Base-by-base conservation (phyloP, 345 rosid species). In the Moricandia arvensis region DNA sequence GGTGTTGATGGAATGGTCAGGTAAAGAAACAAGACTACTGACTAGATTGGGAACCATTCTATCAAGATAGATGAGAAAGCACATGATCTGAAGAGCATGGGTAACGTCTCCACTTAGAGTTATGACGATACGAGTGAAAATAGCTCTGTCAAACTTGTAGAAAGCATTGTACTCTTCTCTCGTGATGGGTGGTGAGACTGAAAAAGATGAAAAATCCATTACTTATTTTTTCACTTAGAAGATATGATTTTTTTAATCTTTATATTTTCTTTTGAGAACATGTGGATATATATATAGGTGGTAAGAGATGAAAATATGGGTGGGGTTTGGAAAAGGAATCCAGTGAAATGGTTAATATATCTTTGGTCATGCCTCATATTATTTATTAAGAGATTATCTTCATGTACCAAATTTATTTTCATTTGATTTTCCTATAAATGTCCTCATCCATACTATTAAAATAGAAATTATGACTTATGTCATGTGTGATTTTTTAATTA, bases 61-160 rank as follows among this genome's bases (percentile, higher is more conserved):
- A 68, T 91, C 97, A 0, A 90, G 82, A 84, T 81, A 91, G 12
- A 91, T 29, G 82, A 85, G 80, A 3, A 90, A 65, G 1, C 85
- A 87, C 86, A 90, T 73, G 67, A 87, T 82, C 3, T 85, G 88
- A 69, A 85, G 34, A 6, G 97, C 84, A 41, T 85, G 73, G 7
- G 8, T 29, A 2, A 82, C 83, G 76, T 86, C 85, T 30, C 87
- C 87, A 16, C 63, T 37, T 29, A 91, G 86, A 24, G 6, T 24
- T 37, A 75, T 2, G 41, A 84, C 84, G 3, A 91, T 88, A 41
- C 86, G 68, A 1, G 64, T 8, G 78, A 85, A 91, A 18, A 88
- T 81, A 0, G 1, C 3, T 37, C 97, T 79, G 57, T 91, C 97
- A 4, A 74, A 75, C 65, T n/a, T 75, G 82, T 91, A 87, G 73